phyloP scores from a whole-genome alignment of 2,329 filamentous ascomycete genomes.

The Hawksworthiomyces lignivorus region DNA sequence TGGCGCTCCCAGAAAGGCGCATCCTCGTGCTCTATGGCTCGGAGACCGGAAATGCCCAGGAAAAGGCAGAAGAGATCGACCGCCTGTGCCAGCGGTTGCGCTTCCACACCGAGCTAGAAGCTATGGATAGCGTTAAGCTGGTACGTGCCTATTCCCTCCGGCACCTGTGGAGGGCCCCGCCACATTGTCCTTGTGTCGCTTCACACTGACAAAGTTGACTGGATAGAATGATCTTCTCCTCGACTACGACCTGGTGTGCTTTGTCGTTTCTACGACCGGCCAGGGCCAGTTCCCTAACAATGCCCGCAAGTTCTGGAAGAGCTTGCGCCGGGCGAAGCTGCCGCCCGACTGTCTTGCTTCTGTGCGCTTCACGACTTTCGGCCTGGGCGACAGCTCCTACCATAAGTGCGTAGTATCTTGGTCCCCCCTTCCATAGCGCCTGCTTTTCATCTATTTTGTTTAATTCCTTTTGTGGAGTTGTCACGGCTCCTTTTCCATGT shows the following conservation, averaged over 20 bases:
- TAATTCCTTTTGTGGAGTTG: not conserved
- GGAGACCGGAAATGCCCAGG: conserved; percentile 90
- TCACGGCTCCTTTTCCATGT: no score
- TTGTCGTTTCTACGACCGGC: conserved; percentile 85
- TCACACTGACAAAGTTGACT: not conserved
- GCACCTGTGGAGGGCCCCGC: conserved; percentile 12
- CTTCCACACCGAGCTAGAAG: conserved; percentile 67
- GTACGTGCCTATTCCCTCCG: conserved; percentile 45
- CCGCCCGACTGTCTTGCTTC: conserved; percentile 59
- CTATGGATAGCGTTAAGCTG: conserved; percentile 68
- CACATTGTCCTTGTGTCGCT: conserved; percentile 14
- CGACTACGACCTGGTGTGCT: conserved; percentile 53
- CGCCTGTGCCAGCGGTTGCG: conserved; percentile 66
- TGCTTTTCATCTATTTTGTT: no score
- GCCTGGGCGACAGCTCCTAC: conserved; percentile 91
- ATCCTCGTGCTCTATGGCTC: conserved; percentile 81
- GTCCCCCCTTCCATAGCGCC: no score
- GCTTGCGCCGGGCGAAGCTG: conserved; percentile 70
- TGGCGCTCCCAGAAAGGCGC: conserved; percentile 24
- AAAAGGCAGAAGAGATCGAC: conserved; percentile 79
- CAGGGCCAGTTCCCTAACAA: conserved; percentile 91
- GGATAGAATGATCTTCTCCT: conserved; percentile 39
- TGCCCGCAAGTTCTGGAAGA: conserved; percentile 75
- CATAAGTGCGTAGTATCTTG: no score
- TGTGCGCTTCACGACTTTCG: conserved; percentile 76